Conservation (phyloP, 495 filamentous ascomycete species). For the Podospora comata region DNA sequence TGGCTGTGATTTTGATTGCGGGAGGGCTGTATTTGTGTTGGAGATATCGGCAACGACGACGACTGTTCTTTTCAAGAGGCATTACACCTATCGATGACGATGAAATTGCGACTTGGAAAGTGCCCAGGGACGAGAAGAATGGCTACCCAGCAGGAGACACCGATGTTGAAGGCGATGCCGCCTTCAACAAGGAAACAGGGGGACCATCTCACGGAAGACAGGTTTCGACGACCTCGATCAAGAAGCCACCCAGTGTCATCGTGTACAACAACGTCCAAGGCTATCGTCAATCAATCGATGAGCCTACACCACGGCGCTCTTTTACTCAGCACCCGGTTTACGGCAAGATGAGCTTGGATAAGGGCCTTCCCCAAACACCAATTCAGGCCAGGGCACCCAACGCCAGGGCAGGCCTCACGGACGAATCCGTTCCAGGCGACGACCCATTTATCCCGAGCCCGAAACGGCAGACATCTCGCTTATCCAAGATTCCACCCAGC, state of each 20-base stretch:
- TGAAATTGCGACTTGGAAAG: slow-evolving; percentile 52
- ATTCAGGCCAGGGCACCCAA: slow-evolving; percentile 49
- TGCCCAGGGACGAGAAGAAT: slow-evolving; percentile 28
- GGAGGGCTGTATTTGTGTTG: slow-evolving; percentile 32
- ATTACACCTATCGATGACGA: slow-evolving; percentile 52
- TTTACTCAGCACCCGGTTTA: slow-evolving; percentile 19
- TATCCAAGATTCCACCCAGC: slow-evolving; percentile 42
- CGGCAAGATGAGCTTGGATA: slow-evolving; percentile 40
- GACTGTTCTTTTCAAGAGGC: slow-evolving; percentile 41
- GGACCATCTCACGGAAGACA: slow-evolving; percentile 35
- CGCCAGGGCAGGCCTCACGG: slow-evolving; percentile 46
- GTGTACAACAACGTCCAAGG: slow-evolving; percentile 39
- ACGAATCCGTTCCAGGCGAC: slow-evolving; percentile 48
- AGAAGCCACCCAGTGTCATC: slow-evolving; percentile 45
- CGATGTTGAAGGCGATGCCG: slow-evolving; percentile 24
- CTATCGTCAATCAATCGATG: slow-evolving; percentile 35
- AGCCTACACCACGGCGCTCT: slow-evolving; percentile 36
- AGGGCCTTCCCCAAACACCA: slow-evolving; percentile 39
- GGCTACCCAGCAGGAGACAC: slow-evolving; percentile 19
- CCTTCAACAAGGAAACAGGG: slow-evolving; percentile 23
- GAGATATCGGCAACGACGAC: slow-evolving; percentile 32
- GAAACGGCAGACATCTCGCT: slow-evolving; percentile 40
- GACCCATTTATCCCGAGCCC: slow-evolving; percentile 43
- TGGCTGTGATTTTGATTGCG: slow-evolving; percentile 36
- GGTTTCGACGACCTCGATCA: slow-evolving; percentile 37